Percentiles rank a stretch among this genome's conserved stretches.
phyloP scores from a whole-genome alignment of 352 stramenopile species.

The Phytophthora hybrid region DNA sequence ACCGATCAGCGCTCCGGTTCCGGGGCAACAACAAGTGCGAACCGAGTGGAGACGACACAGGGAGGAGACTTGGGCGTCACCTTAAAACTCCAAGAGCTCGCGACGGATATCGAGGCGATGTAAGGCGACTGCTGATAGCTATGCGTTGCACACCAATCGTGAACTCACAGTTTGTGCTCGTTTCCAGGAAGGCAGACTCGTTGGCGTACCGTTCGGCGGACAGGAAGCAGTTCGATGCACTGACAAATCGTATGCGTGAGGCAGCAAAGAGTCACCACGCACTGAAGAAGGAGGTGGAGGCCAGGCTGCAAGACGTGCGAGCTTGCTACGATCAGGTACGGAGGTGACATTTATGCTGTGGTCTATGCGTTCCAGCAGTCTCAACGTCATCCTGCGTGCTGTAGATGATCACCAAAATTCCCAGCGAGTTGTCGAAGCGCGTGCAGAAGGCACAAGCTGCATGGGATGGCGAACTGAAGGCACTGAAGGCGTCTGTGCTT shows the following conservation, averaged over 20 bases:
- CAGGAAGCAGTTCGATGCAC: conserved; percentile 66
- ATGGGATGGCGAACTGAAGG: conserved; percentile 51
- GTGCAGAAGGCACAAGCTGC: conserved; percentile 52
- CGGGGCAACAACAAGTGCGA: neutral
- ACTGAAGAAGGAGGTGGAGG: conserved; percentile 58
- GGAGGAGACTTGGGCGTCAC: conserved; percentile 28
- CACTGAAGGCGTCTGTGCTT: conserved; percentile 45
- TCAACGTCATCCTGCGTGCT: neutral
- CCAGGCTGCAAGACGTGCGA: conserved; percentile 50
- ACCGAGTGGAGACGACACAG: conserved; percentile 22
- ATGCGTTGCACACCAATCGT: neutral
- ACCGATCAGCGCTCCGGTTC: conserved; percentile 11
- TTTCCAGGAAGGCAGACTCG: conserved; percentile 52
- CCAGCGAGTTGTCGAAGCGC: conserved; percentile 62
- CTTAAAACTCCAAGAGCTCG: conserved; percentile 56
- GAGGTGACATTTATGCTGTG: neutral
- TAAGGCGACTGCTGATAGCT: conserved; percentile 22
- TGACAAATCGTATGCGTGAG: conserved; percentile 69
- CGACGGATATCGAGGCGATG: conserved; percentile 47
- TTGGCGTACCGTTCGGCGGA: conserved; percentile 51
- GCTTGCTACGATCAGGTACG: conserved; percentile 48
- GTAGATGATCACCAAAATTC: conserved; percentile 61
- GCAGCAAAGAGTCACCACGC: conserved; percentile 49
- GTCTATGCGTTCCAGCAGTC: too few species aligned
- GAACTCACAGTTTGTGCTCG: conserved; percentile 1